Evolutionary conservation across 2,329 filamentous ascomycete species (phyloP), one percentile per base, ranked within the genome.

Genomic region (Neobulgaria alba): DNA sequence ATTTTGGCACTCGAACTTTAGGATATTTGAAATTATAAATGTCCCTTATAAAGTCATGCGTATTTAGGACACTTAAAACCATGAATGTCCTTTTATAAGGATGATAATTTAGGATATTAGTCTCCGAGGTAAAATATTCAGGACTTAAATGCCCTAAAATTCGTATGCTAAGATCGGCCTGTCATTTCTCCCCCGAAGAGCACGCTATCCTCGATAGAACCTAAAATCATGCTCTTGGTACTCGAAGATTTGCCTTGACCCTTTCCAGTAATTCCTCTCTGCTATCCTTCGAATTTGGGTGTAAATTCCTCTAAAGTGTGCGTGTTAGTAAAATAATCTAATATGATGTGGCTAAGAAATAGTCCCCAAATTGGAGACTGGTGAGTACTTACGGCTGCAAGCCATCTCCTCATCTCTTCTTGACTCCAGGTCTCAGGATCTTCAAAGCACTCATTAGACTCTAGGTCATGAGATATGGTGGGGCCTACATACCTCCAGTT

Each of bases 381-480:
- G n/a, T n/a, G 14, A 34, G 19, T 17, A 69, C 82, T 64, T 73
- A 95, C 90, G 54, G 75, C 76, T 33, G 77, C 77, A 37, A 96
- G 67, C 88, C 89, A 96, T 56, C 80, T 70, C 46, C 77, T 72
- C 62, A 94, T 69, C 57, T 96, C 86, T 35, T 87, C 81, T 42
- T 72, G 69, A 0, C 85, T 87, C 90, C 90, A 96, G 8, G 62
- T 67, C 31, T 74, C 69, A 2, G 79, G 79, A 48, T 82, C 78
- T 79, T 15, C 10, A 20, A 9, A n/a, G 4, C 3, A 8, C 17
- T 35, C 7, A 35, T 10, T 19, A 10, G 5, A n/a, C n/a, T 35
- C 20, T 12, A 26, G 23, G 12, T 7, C 7, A 18, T 7, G 16
- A 10, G 9, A 35, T 5, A 4, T 10, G 17, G 8, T 35, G 19